Conservation (phyloP, 2,329 filamentous ascomycete species). For the Parascedosporium putredinis region DNA sequence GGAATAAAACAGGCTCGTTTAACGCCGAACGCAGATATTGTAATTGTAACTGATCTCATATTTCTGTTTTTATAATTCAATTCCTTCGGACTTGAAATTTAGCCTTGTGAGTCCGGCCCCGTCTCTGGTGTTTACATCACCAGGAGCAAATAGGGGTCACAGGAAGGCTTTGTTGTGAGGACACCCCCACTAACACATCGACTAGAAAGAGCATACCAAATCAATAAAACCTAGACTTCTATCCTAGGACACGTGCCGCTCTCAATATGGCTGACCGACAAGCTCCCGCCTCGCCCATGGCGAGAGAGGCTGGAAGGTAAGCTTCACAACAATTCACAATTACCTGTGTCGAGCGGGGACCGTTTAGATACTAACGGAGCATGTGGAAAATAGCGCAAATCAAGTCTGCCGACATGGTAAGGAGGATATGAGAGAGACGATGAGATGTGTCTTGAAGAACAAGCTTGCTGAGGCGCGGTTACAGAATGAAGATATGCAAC, state of each 20-base stretch:
- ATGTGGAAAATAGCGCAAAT: conserved; percentile 84
- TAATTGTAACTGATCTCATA: neutral
- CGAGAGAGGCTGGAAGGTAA: conserved; percentile 66
- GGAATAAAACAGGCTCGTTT: neutral
- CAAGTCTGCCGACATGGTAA: conserved; percentile 98
- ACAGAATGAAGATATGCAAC: conserved; percentile 94
- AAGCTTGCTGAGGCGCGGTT: neutral
- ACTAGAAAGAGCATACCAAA: neutral
- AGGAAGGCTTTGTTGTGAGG: neutral
- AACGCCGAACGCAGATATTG: neutral
- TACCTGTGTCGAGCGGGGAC: too few relatives aligned
- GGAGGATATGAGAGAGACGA: conserved; percentile 17
- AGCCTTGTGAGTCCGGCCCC: neutral
- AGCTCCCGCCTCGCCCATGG: conserved; percentile 33
- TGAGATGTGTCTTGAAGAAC: conserved; percentile 11
- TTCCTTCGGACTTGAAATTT: neutral
- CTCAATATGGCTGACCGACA: conserved; percentile 26
- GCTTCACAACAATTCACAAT: too few relatives aligned
- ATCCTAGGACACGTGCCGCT: neutral
- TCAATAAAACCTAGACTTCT: neutral
- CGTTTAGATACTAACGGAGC: too few relatives aligned
- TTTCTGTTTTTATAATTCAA: neutral
- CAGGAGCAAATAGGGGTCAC: conserved; percentile 1
- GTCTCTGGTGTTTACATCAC: conserved; percentile 5
- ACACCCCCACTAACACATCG: conserved; percentile 3